phyloP scores from a whole-genome alignment of 257 asterid genomes.

The Petrea volubilis region DNA sequence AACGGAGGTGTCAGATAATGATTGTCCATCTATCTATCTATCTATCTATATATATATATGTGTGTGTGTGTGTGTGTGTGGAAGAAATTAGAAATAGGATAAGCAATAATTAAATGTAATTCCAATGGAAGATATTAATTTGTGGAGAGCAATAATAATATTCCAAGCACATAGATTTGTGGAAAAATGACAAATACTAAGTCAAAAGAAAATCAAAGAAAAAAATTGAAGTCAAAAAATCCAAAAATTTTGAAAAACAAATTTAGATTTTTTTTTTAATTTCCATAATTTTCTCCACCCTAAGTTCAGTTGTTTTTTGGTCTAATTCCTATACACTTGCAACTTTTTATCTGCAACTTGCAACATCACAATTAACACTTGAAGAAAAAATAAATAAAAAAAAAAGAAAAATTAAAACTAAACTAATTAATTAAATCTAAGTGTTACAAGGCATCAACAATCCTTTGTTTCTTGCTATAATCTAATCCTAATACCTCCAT shows the following conservation, averaged over 20 bases:
- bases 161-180: too few relatives aligned
- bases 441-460: conserved; percentile 42
- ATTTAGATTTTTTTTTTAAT: conserved; percentile 25
- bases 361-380: conserved; percentile 29
- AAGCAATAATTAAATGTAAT: background rate
- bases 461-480: conserved; percentile 48
- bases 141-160: background rate
- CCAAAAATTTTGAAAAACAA: background rate
- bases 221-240: background rate
- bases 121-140: conserved; percentile 15
- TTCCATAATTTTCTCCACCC: conserved; percentile 24
- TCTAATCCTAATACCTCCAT: conserved; percentile 42
- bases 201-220: background rate
- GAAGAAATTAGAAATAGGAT: conserved; percentile 16
- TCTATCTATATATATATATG: too few relatives aligned
- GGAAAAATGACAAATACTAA: background rate
- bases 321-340: conserved; percentile 39
- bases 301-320: conserved; percentile 14
- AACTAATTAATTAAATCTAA: too few relatives aligned
- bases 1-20: too few relatives aligned
- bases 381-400: background rate
- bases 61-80: too few relatives aligned
- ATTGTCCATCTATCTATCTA: too few relatives aligned
- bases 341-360: conserved; percentile 42
- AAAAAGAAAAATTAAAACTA: background rate